phyloP scores from a whole-genome alignment of 2,329 filamentous ascomycete species.

The Bimuria novae-zelandiae region DNA sequence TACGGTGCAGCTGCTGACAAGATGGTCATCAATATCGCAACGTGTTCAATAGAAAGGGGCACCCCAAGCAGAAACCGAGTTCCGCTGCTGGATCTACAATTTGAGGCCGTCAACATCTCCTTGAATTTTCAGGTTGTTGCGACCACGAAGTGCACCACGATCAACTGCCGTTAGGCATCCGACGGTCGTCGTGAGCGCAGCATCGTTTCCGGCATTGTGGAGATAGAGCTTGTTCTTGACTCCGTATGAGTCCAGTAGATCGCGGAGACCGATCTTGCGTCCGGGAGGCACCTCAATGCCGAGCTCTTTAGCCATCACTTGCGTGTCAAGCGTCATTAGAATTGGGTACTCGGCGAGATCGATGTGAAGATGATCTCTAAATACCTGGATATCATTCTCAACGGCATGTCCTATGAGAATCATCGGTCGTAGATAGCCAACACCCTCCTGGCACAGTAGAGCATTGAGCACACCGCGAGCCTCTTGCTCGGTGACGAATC shows the following conservation, averaged over 20 bases:
- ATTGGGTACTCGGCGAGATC: conserved; percentile 19
- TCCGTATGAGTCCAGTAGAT: conserved; percentile 4
- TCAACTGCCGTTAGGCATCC: conserved; percentile 7
- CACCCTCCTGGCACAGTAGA: conserved; percentile 4
- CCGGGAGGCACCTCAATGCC: neutral
- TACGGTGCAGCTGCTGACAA: neutral
- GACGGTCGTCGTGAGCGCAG: conserved; percentile 14
- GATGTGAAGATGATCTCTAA: conserved; percentile 20
- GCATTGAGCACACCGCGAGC: conserved; percentile 10
- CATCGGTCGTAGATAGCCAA: conserved; percentile 9
- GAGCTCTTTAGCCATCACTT: conserved; percentile 20
- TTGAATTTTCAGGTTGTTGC: neutral
- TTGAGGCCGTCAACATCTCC: neutral
- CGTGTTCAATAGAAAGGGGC: neutral
- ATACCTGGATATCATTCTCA: conserved; percentile 17
- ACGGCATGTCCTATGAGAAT: conserved; percentile 30
- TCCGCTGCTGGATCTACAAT: neutral
- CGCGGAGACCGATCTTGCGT: conserved; percentile 4
- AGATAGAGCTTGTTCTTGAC: conserved; percentile 12
- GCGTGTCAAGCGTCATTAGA: conserved; percentile 25
- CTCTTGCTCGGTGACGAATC: conserved; percentile 15
- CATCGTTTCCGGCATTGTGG: conserved; percentile 24
- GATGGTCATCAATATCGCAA: neutral
- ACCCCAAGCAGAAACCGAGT: neutral
- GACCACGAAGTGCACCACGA: neutral